Evolutionary conservation across 225 moss, liverwort and hornwort genomes (phyloP).

Genomic region (Thuidium tamariscinum): DNA sequence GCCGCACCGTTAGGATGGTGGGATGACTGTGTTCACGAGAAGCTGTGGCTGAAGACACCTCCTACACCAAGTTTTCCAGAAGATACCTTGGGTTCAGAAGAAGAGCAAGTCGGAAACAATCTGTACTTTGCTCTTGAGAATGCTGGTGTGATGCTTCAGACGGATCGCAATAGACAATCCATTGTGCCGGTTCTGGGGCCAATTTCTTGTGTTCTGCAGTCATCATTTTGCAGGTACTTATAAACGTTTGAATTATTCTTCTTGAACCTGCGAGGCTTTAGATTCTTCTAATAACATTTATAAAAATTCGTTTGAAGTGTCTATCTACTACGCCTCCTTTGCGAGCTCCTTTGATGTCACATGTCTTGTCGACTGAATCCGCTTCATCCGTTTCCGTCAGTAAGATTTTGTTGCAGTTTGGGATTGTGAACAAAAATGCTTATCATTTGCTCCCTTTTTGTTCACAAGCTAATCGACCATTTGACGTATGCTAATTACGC

Average conservation of each 20-base stretch:
- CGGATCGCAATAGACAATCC: slow-evolving; percentile 25
- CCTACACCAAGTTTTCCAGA: slow-evolving; percentile 44
- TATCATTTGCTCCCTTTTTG: not conserved
- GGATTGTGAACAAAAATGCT: not conserved
- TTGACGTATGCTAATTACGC: not conserved
- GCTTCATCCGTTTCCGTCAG: not conserved
- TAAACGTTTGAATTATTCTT: not conserved
- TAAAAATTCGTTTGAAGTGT: not conserved
- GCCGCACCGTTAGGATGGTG: slow-evolving; percentile 51
- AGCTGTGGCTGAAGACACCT: slow-evolving; percentile 64
- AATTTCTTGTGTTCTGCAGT: slow-evolving; percentile 52
- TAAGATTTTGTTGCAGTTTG: not conserved
- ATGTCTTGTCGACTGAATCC: not conserved
- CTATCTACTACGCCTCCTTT: not conserved
- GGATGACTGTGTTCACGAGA: slow-evolving; percentile 46
- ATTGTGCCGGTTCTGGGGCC: slow-evolving; percentile 71
- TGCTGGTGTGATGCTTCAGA: slow-evolving; percentile 48
- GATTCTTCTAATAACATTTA: not conserved
- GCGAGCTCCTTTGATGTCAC: not conserved
- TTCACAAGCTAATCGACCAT: not conserved
- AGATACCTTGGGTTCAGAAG: slow-evolving; percentile 43
- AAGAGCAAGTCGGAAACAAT: slow-evolving; percentile 75
- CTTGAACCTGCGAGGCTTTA: not conserved
- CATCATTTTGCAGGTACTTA: slow-evolving; percentile 59
- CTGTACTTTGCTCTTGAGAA: slow-evolving; percentile 54